Conservation (phyloP, 192 early-diverging fungal genomes). For the Gigaspora rosea region DNA sequence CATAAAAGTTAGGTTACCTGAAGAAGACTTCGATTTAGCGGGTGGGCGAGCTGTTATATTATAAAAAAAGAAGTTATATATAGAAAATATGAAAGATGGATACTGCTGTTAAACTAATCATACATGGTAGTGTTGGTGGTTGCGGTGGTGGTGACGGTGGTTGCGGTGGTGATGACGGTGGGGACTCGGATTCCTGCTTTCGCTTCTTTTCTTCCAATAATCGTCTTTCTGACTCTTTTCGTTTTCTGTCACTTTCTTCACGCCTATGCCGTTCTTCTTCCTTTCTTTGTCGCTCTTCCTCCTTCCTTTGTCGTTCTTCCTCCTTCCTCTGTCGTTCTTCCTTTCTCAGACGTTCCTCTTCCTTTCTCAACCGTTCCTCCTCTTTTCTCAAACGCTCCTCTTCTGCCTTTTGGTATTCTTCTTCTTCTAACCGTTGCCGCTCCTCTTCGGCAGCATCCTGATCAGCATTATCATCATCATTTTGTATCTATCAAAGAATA, state of each 20-base stretch:
- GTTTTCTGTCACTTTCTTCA: constrained; percentile 34
- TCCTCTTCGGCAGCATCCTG: constrained; percentile 33
- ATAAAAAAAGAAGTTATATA: not conserved
- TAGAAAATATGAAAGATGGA: no score
- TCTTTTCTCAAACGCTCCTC: not conserved
- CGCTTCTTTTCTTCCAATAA: constrained; percentile 37
- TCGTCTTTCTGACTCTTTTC: constrained; percentile 36
- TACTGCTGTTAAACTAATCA: not conserved
- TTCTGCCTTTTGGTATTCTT: no score
- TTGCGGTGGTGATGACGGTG: not conserved
- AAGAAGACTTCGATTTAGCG: not conserved
- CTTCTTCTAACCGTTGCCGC: not conserved
- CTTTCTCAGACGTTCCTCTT: not conserved
- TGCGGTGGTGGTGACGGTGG: no score
- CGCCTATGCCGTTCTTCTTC: constrained; percentile 33
- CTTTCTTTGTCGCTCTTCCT: constrained; percentile 8
- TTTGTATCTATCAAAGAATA: not conserved
- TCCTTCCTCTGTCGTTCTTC: no score
- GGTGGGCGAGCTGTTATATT: constrained; percentile 24
- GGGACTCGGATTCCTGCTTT: constrained; percentile 36
- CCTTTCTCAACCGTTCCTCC: constrained; percentile 16
- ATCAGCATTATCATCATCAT: constrained; percentile 34
- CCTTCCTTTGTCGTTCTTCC: not conserved
- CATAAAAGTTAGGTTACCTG: not conserved
- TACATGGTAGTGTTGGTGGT: constrained; percentile 17